A percentile compares a stretch with the other conserved stretches of the same genome.
These are phyloP conservation scores for Herpetospermum pedunculosum DNA, from an alignment of 306 rosid species.

Conservation along the genomic window DNA sequence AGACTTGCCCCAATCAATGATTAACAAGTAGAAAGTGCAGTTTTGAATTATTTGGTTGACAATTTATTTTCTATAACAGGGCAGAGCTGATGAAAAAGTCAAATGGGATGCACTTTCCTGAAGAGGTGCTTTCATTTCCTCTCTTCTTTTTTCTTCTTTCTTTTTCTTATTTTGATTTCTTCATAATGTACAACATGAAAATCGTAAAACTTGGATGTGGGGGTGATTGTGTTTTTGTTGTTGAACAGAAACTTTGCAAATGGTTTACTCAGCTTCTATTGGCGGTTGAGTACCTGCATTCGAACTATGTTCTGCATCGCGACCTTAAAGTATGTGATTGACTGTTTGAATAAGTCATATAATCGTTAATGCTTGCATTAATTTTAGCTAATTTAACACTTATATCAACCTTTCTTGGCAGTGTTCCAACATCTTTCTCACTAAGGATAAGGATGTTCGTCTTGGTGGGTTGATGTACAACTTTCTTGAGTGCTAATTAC, in stretches of 20 bases:
- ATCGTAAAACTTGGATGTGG: background rate
- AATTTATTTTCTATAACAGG: slow-evolving; percentile 26
- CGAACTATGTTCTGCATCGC: slow-evolving; percentile 85
- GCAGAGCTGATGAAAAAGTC: slow-evolving; percentile 91
- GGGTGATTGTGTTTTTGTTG: slow-evolving; percentile 17
- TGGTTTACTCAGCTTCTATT: slow-evolving; percentile 89
- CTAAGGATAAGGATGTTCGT: slow-evolving; percentile 93
- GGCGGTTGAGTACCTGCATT: slow-evolving; percentile 93
- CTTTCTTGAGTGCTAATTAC: background rate
- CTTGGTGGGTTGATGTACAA: slow-evolving; percentile 49
- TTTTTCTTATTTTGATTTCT: background rate
- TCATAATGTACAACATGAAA: background rate
- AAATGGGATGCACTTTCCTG: slow-evolving; percentile 79
- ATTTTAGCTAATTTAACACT: slow-evolving; percentile 7
- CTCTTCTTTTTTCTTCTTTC: background rate
- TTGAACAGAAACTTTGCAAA: slow-evolving; percentile 85
- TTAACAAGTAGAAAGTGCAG: background rate
- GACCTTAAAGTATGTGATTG: slow-evolving; percentile 65
- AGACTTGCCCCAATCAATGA: background rate
- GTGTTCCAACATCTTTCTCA: slow-evolving; percentile 98
- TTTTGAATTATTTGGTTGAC: background rate
- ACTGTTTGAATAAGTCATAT: slow-evolving; percentile 3
- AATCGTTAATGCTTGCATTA: background rate
- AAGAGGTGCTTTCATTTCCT: slow-evolving; percentile 51
- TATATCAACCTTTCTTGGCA: slow-evolving; percentile 26